A percentile compares a stretch with the other conserved stretches of the same genome.
These are phyloP conservation scores for Hansenula sp. DNA, from an alignment of 1,139 yeast species.

Conservation along the genomic window DNA sequence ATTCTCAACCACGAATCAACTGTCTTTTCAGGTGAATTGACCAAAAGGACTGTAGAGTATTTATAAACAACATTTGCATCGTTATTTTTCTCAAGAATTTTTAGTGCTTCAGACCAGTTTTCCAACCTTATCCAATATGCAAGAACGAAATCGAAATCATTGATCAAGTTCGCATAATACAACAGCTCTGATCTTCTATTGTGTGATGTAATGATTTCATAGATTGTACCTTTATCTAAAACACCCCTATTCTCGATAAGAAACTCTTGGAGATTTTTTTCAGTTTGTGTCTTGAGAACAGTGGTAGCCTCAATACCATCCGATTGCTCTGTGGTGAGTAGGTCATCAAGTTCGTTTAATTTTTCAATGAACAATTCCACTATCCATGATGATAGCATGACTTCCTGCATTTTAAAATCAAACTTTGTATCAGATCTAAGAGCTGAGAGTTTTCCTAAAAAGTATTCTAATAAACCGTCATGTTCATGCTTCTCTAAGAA, in stretches of 20 bases:
- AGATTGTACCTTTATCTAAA: slow-evolving; percentile 63
- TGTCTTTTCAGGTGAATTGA: slow-evolving; percentile 66
- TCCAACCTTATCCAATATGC: slow-evolving; percentile 63
- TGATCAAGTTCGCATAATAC: slow-evolving; percentile 61
- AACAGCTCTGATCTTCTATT: slow-evolving; percentile 62
- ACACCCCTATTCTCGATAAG: slow-evolving; percentile 41
- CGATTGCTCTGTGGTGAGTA: slow-evolving; percentile 23
- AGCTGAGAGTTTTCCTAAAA: slow-evolving; percentile 43
- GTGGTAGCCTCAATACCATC: slow-evolving; percentile 21
- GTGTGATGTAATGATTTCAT: slow-evolving; percentile 66
- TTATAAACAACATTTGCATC: slow-evolving; percentile 50
- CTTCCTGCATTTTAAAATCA: slow-evolving; percentile 45
- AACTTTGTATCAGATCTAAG: slow-evolving; percentile 29
- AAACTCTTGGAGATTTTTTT: slow-evolving; percentile 45
- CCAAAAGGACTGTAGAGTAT: slow-evolving; percentile 61
- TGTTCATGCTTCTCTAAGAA: slow-evolving; percentile 37
- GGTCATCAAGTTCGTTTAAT: slow-evolving; percentile 43
- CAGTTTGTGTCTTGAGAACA: slow-evolving; percentile 21
- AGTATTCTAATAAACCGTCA: slow-evolving; percentile 52
- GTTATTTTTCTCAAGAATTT: slow-evolving; percentile 48
- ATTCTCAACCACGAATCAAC: slow-evolving; percentile 73
- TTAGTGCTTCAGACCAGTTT: slow-evolving; percentile 72
- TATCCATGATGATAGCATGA: slow-evolving; percentile 78
- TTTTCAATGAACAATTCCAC: slow-evolving; percentile 59
- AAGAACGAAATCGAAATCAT: slow-evolving; percentile 67